Evolutionary conservation across 2,329 filamentous ascomycete genomes (phyloP).

Genomic region (Beauveria asiatica): DNA sequence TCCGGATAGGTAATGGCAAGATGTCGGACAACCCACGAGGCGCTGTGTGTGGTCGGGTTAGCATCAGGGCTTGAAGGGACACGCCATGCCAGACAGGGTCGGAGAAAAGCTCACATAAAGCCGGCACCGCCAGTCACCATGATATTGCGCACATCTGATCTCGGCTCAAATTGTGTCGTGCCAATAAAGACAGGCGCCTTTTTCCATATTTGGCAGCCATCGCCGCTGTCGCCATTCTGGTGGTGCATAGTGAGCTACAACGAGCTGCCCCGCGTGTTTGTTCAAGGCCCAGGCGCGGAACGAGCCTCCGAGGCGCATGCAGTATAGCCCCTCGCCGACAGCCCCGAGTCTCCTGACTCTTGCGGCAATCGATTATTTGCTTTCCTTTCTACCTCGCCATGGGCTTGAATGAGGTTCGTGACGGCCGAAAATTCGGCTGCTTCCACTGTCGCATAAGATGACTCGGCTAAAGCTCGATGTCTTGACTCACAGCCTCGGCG

Average conservation of each 20-base stretch:
- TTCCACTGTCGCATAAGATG: not conserved
- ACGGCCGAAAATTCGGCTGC: not conserved
- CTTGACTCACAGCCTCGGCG: not conserved
- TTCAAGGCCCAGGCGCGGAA: not conserved
- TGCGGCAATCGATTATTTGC: not conserved
- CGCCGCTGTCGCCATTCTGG: slow-evolving; percentile 33
- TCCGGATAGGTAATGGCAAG: slow-evolving; percentile 64
- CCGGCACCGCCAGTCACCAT: slow-evolving; percentile 78
- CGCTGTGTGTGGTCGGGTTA: slow-evolving; percentile 37
- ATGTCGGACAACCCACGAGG: slow-evolving; percentile 76
- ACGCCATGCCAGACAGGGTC: not conserved
- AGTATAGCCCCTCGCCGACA: not conserved
- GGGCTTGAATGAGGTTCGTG: not conserved
- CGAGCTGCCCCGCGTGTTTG: not conserved
- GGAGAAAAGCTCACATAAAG: slow-evolving; percentile 59
- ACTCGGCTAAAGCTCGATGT: not conserved
- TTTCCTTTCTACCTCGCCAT: not conserved
- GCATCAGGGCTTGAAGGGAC: not conserved
- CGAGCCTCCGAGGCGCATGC: not conserved
- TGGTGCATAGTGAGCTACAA: not conserved
- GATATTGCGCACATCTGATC: slow-evolving; percentile 65
- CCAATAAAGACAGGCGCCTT: slow-evolving; percentile 62
- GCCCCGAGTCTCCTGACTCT: not conserved
- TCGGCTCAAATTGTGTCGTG: slow-evolving; percentile 60
- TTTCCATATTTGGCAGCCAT: slow-evolving; percentile 47